Evolutionary conservation across 345 rosid genomes (phyloP).

Genomic region (Firmiana major): DNA sequence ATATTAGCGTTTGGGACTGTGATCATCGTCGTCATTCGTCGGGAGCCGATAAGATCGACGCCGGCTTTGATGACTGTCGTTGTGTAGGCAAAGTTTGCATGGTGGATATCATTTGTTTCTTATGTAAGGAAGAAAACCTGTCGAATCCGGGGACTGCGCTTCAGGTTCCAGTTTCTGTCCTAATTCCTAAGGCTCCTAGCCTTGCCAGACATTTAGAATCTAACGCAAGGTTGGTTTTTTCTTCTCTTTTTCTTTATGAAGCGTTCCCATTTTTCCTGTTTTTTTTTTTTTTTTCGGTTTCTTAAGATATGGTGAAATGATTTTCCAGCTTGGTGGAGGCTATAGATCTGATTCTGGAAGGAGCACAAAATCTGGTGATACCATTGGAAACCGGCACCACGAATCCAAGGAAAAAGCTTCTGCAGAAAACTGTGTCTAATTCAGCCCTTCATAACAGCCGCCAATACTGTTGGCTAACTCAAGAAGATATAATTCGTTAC

Average conservation of each 20-base stretch:
- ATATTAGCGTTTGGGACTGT: conserved; percentile 61
- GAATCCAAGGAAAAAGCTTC: conserved; percentile 29
- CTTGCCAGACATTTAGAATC: conserved; percentile 52
- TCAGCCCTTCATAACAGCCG: conserved; percentile 39
- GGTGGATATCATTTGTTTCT: conserved; percentile 59
- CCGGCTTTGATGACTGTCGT: conserved; percentile 23
- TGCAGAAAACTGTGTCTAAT: conserved; percentile 18
- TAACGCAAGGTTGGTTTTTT: conserved; percentile 37
- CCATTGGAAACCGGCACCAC: conserved; percentile 27
- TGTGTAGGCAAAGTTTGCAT: conserved; percentile 70
- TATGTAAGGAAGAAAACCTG: conserved; percentile 47
- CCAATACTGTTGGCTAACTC: conserved; percentile 62
- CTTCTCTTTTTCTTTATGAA: not conserved
- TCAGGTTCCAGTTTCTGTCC: conserved; percentile 32
- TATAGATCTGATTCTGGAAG: conserved; percentile 45
- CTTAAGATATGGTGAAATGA: not conserved
- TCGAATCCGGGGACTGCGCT: conserved; percentile 38
- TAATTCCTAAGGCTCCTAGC: conserved; percentile 29
- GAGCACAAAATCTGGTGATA: conserved; percentile 55
- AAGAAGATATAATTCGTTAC: conserved; percentile 58
- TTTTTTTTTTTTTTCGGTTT: not conserved
- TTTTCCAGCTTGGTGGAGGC: conserved; percentile 54
- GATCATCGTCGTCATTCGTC: conserved; percentile 15
- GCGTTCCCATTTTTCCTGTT: too few species aligned
- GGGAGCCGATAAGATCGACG: not conserved